Percentiles rank a stretch among this genome's conserved stretches.
Conservation (phyloP, 805 yeast genomes). For the Gaillardinia entomophila region DNA sequence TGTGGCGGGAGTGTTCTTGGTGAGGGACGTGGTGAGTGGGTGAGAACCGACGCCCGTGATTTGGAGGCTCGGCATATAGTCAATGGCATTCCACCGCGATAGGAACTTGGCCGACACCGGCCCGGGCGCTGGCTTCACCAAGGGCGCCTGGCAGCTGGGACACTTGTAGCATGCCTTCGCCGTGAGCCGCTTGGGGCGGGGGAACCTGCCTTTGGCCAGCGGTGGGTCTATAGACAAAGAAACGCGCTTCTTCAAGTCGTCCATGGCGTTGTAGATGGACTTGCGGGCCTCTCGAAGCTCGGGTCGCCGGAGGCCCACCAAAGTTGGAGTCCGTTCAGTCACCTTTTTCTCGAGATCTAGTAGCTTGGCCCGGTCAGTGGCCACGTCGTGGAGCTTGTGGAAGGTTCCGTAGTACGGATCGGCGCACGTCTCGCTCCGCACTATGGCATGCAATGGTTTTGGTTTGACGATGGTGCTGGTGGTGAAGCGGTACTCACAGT, state of each 20-base stretch:
- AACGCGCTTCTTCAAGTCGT: not conserved
- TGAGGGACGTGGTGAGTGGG: constrained; percentile 5
- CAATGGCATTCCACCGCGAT: constrained; percentile 27
- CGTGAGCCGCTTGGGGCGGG: constrained; percentile 18
- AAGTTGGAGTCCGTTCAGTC: no score
- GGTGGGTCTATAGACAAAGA: no score
- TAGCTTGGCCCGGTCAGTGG: not conserved
- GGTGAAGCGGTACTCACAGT: constrained; percentile 27
- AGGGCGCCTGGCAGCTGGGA: constrained; percentile 18
- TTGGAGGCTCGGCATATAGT: constrained; percentile 32
- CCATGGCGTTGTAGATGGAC: not conserved
- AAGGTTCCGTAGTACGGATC: constrained; percentile 2
- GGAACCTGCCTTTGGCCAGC: constrained; percentile 7
- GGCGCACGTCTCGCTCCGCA: constrained; percentile 8
- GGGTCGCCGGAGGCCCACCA: not conserved
- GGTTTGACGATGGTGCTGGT: constrained; percentile 38
- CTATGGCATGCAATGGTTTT: constrained; percentile 27
- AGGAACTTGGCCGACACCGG: constrained; percentile 22
- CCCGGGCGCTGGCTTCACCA: constrained; percentile 21
- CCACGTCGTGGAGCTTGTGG: not conserved
- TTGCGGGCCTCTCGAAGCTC: not conserved
- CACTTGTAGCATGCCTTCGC: constrained; percentile 22
- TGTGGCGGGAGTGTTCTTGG: constrained; percentile 7
- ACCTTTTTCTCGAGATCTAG: not conserved
- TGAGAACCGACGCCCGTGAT: constrained; percentile 8